Base-by-base conservation (phyloP, 169 alveolate species). In the Eimeria sp. region DNA sequence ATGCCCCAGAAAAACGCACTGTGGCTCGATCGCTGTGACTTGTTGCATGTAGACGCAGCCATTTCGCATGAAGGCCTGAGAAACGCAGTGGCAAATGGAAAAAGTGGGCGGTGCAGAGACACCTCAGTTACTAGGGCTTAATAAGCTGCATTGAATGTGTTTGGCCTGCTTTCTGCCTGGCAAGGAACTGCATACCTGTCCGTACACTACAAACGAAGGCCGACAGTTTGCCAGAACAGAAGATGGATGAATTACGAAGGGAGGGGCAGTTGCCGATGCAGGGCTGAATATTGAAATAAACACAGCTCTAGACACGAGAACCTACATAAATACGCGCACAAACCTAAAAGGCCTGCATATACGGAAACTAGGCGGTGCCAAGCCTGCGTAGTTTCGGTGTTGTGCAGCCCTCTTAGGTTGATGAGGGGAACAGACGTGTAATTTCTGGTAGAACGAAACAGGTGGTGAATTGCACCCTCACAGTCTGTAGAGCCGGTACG, bases 1-100 rank as follows among this genome's bases (percentile, higher is more conserved):
- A 73, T 4, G 11, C 27, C n/a, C 16, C 57, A 6, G 91, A 20
- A 3, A 22, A 34, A 67, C 93, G 51, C 51, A 86, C 93, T 58
- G 65, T 63, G 93, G 54, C 25, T 86, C 93, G 61, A 86, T 86
- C 30, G 93, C 93, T 16, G 93, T 86, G 47, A 86, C 93, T 34
- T 86, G 93, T 27, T 86, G 93, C 93, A 86, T 86, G 93, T 86
- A 86, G 61, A 86, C 93, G 65, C 93, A 86, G 65, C 93, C 93
- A n/a, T 86, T 82, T 75, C 93, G 93, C 93, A 86, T 58, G 93
- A 63, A 86, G 45, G 93, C 93, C 93, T 86, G 80, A 18, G 82
- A 54, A 63, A 14, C 82, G 22, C 25, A 63, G 47, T 57, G 6
- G 57, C 76, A 83, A 54, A 27, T 11, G 22, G 27, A 22, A 22